A percentile compares a stretch with the other conserved stretches of the same genome.
Evolutionary conservation across 352 stramenopile species (phyloP).

Genomic region (Globisporangium splendens): DNA sequence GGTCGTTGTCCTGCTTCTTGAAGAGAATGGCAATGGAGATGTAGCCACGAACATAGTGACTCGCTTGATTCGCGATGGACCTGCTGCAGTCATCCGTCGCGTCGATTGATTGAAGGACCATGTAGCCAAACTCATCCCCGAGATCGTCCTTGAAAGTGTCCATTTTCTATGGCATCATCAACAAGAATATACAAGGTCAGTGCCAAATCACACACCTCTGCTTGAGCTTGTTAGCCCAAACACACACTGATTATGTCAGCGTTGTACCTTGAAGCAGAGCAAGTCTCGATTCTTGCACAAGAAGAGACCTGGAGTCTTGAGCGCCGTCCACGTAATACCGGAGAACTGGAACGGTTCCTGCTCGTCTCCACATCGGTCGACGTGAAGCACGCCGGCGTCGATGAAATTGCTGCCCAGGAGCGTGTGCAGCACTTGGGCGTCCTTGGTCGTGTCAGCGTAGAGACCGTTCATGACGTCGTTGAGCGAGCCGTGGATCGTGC

Average conservation of each 20-base stretch:
- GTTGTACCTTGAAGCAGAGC: conserved; percentile 60
- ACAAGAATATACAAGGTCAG: conserved; percentile 4
- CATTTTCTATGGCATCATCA: conserved; percentile 43
- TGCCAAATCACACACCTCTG: background rate
- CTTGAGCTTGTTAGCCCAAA: too few species aligned
- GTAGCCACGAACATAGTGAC: conserved; percentile 51
- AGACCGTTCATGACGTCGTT: conserved; percentile 74
- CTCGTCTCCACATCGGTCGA: conserved; percentile 59
- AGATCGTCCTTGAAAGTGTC: conserved; percentile 48
- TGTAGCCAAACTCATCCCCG: conserved; percentile 61
- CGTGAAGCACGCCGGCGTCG: conserved; percentile 59
- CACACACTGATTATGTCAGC: background rate
- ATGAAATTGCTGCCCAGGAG: conserved; percentile 55
- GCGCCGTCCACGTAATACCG: conserved; percentile 65
- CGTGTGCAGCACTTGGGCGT: conserved; percentile 54
- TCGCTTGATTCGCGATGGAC: conserved; percentile 10
- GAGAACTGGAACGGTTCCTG: conserved; percentile 67
- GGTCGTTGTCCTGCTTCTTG: conserved; percentile 48
- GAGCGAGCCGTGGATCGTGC: conserved; percentile 58
- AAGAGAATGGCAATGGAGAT: conserved; percentile 67
- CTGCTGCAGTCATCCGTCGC: conserved; percentile 22
- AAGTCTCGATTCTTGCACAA: conserved; percentile 70
- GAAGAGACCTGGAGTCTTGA: conserved; percentile 50
- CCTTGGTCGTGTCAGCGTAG: conserved; percentile 72
- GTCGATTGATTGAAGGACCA: conserved; percentile 73